Base-by-base conservation (phyloP, 2,329 filamentous ascomycete genomes). In the Sporothrix humicola region DNA sequence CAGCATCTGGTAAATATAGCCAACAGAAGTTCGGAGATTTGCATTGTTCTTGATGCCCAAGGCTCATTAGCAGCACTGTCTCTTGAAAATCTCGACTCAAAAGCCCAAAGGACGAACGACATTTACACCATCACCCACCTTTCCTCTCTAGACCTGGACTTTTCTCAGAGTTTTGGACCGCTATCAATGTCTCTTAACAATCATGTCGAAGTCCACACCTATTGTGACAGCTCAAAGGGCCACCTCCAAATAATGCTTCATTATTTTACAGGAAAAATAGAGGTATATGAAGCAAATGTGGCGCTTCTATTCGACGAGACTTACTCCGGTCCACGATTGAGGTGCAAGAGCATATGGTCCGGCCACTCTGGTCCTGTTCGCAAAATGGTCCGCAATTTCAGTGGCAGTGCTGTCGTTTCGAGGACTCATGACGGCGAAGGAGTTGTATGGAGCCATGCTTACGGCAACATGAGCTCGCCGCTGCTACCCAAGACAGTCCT, bases 11-110 rank as follows among this genome's bases (percentile, higher is more conserved):
- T 97, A 59, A 92, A 94, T 77, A 88, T 98, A 77, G 93, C 94
- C 10, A 96, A 95, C 75, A 91, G 91, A 71, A 92, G 88, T 73
- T 93, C 95, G 0, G 96, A 99, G 80, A 89, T 99, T 2, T 96
- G 94, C 77, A 87, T 98, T 31, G 90, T 95, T 9, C 85, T 97
- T 66, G 94, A 98, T 81, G 90, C 91, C n/a, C 85, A 87, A 66
- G 95, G 95, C 0, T 90, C 91, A 76, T 93, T 98, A 92, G 94
- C 93, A 56, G 94, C 93, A 0, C 98, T 95, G 93, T 95, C 94
- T 0, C 83, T 99, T 73, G 95, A 98, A 80, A 95, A 95, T 79
- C 88, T 97, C 23, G 91, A 92, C 50, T 90, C 89, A 77, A 93
- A 91, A 79, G 84, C 86, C 46, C 89, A 88, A 77, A 89, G 88